Evolutionary conservation across 129 eudicot species (phyloP).

Genomic region (Flaveria sonorensis): DNA sequence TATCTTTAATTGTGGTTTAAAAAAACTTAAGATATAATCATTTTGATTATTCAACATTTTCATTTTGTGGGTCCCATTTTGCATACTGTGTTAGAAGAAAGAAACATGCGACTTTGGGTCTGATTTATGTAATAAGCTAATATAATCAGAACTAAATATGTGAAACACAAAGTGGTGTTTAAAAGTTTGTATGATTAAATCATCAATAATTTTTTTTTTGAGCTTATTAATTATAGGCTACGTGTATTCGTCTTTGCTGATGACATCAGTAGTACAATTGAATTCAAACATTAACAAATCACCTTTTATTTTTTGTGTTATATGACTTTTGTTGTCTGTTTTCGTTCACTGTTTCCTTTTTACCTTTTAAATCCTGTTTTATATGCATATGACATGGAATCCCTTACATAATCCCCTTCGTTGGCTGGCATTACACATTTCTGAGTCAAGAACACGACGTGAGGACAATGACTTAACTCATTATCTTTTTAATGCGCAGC

Average conservation of each 20-base stretch:
- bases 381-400: constrained; percentile 40
- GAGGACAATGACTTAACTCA: constrained; percentile 36
- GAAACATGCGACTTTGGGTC: neutral
- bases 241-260: constrained; percentile 26
- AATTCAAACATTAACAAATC: constrained; percentile 25
- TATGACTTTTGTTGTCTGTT: constrained; percentile 29
- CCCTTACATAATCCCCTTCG: constrained; percentile 23
- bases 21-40: neutral
- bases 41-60: constrained; percentile 9
- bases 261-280: constrained; percentile 33
- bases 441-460: constrained; percentile 44
- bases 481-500: constrained; percentile 27
- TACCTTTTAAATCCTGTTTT: neutral
- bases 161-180: constrained; percentile 6
- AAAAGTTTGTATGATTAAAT: constrained; percentile 18
- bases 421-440: constrained; percentile 36
- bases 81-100: constrained; percentile 1
- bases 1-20: neutral
- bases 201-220: neutral
- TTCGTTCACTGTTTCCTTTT: constrained; percentile 20
- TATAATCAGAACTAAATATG: constrained; percentile 3
- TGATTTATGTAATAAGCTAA: neutral
- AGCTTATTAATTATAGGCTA: constrained; percentile 1
- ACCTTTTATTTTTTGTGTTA: constrained; percentile 16
- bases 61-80: constrained; percentile 13